Evolutionary conservation across 202 grass and related monocot species (phyloP), one percentile per base, ranked within the genome.

Genomic region (Zoysia matrella): DNA sequence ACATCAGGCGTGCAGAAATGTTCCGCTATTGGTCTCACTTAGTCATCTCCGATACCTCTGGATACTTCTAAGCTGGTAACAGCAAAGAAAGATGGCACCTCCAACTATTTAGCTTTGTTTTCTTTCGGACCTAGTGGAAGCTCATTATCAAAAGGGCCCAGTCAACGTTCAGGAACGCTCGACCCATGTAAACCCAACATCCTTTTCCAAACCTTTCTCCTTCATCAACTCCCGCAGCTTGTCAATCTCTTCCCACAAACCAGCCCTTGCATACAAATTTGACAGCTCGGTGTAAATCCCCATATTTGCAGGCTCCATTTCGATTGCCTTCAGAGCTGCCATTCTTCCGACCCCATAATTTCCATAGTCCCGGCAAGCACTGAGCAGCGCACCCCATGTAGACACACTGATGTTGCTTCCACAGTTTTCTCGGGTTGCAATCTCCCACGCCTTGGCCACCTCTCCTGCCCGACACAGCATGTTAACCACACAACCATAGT

Each of bases 211-310:
- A 39, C 84, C 77, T 45, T 53, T 91, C 46, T 80, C 64, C 60
- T 83, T 89, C 81, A 94, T 91, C 60, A 82, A 18, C 47, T 84
- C 43, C 68, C 92, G 67, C 47, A 94, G 58, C 43, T 85, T 39
- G n/a, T 70, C 74, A 53, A 91, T 84, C 65, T 94, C 84, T 6
- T 87, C 81, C 89, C 92, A 94, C 78, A 86, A 73, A 47, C 86
- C 87, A 85, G 63, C 81, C 62, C 48, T 74, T 11, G 92, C 92
- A 76, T 87, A 91, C 78, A 94, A 82, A 72, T 94, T 94, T 12
- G 86, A 94, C 70, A 86, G 78, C 74, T 89, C 78, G 0, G 86
- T 72, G 18, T 87, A 87, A 65, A 91, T 77, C 30, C 83, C 84
- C n/a, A 55, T 69, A 76, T 89, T 91, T 40, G 49, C 13, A 68